Evolutionary conservation across 2,329 filamentous ascomycete genomes (phyloP), one percentile per base, ranked within the genome.

Genomic region (Colletotrichum filicis): DNA sequence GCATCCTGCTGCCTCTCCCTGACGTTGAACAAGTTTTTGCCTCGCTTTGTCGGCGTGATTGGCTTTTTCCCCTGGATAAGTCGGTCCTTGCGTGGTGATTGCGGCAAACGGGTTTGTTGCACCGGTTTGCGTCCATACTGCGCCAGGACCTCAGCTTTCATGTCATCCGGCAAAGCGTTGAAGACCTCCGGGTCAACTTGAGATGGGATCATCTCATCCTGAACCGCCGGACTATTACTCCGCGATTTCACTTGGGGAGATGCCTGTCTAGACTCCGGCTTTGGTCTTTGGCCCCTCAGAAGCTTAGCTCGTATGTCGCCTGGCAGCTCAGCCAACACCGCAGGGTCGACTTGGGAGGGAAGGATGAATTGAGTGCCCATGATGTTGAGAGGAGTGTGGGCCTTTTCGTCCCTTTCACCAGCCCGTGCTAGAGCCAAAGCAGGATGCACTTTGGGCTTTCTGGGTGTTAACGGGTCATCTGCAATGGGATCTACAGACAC

Each of bases 351-450:
- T 76, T 98, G 94, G 1, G 90, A 90, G 0, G 97, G 97, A 76
- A 99, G 87, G 59, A 98, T 90, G 78, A 99, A 99, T 78, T 99
- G 97, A 0, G 96, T 98, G 2, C 96, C 95, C 3, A 91, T 87
- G 3, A 94, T 89, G 78, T 98, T 97, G 26, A 98, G 84, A 1
- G 92, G 92, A 7, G 89, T 90, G 74, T 88, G 92, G 26, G 93
- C 85, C 82, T 90, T 85, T 75, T 84, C 72, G 80, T 93, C 83
- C 68, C 81, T 84, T 52, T 87, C 83, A 69, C 84, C 86, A 2
- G 87, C 85, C 75, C 83, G 86, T 3, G 86, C 83, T 60, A 91
- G 82, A 2, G 85, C 84, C 66, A 89, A 81, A 3, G 88, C 89
- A 42, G 89, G 88, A 74, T 91, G 90, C 0, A 84, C 77, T 74